Base-by-base conservation (phyloP, 192 early-diverging fungal species). In the Linnemannia elongata region DNA sequence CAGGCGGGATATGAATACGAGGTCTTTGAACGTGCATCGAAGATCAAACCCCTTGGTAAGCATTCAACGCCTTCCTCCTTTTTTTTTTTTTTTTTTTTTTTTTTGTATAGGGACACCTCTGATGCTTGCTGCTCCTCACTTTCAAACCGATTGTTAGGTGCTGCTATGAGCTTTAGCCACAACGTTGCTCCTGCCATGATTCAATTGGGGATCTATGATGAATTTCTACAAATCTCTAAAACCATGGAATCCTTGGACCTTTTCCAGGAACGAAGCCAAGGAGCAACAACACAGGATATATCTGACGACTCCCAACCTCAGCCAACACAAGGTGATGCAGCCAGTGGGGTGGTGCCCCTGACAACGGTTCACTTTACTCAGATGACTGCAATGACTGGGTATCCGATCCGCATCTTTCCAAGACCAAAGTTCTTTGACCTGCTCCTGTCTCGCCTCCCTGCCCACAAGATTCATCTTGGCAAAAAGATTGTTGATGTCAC, bases 31-130 rank as follows among this genome's bases (percentile, higher is more conserved):
- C 66, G 66, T 35, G 66, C 66, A 27, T 17, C n/a, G 33, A 68
- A 27, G 27, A 68, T 68, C 33, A 68, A 68, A 68, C 66, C 66
- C 7, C 66, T 68, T 27, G 66, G 66, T 68, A 68, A 30, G 66
- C 12, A 68, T 4, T 10, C 33, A 68, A 33, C 66, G 33, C 9
- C n/a, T 68, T 35, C 27, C 33, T 27, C 66, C 33, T 2, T 17
- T 27, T 68, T 30, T 27, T 12, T 12, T 17, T 68, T 2, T 17
- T 27, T 68, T 30, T 27, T 12, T 12, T 17, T 15, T 68, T 15
- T 68, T 68, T 68, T 0, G 66, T 6, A 33, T 4, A 52, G 18
- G 15, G 18, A 22, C 18, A 6, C 49, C 49, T 52, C 49, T 52
- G 49, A 52, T 20, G 20, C 17, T 22, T 52, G 5, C 20, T 12